Evolutionary conservation across 441 rosid genomes (phyloP), one percentile per base, ranked within the genome.

Genomic region (Brassica balearica): DNA sequence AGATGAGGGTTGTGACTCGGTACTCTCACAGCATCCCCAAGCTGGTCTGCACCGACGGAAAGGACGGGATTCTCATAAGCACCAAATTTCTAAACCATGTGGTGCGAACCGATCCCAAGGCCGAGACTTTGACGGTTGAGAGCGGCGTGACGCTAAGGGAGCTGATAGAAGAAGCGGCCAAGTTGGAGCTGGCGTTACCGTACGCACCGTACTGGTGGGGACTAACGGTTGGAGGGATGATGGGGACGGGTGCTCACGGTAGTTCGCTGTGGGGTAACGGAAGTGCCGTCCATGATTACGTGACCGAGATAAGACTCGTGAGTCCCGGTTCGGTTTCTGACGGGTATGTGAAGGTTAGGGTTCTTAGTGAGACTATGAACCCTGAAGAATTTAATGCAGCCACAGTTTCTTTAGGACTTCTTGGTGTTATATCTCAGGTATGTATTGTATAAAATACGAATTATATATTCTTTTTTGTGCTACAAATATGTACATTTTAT

Each of bases 121-220:
- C 85, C n/a, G 68, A 71, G 90, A 86, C 83, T 8, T 83, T 91
- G 70, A 84, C 75, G 0, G 89, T 89, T 20, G 88, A 90, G 85
- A 84, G 91, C n/a, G 97, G 96, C 0, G 88, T 87, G 8, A 85
- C 92, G 8, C 82, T 88, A 67, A 83, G 91, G 73, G 84, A 89
- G 75, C 58, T 93, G 11, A 90, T 93, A 2, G 22, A 68, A 3
- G 92, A 80, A 25, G 91, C 91, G 0, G 91, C 89, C 10, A 77
- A 83, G 76, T 83, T 78, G 1, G 89, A 90, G 62, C 48, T 91
- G 27, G 95, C 95, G 0, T 79, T 93, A 71, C 92, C 97, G 0
- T 84, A 91, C 63, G 60, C 90, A 7, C 97, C 96, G 1, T 93
- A 93, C 60, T 93, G 97, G 97, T 92, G 92, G 94, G 96, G 97